phyloP scores from a whole-genome alignment of 805 yeast species.

The Hyphopichia homilentoma region DNA sequence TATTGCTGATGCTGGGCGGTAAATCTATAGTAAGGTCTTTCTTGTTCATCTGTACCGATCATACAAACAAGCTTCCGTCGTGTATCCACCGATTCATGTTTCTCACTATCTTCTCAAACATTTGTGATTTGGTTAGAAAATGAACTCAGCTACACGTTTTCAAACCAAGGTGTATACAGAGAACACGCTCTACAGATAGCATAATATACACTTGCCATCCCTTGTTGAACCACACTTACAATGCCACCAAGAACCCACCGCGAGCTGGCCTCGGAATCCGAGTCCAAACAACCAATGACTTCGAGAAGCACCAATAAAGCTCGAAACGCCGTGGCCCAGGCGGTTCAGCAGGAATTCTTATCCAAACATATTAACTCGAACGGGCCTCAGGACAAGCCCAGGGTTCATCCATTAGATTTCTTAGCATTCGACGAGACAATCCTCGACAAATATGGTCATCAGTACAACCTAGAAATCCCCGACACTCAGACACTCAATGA shows the following conservation, averaged over 20 bases:
- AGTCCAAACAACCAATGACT: slow-evolving; percentile 21
- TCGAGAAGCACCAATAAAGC: slow-evolving; percentile 54
- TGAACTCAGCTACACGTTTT: too few species aligned
- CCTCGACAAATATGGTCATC: slow-evolving; percentile 66
- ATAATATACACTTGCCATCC: too few species aligned
- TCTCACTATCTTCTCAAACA: too few species aligned
- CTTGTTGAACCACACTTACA: too few species aligned
- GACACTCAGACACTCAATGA: slow-evolving; percentile 67
- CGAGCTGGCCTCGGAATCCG: slow-evolving; percentile 37
- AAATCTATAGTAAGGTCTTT: too few species aligned
- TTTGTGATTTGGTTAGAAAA: too few species aligned
- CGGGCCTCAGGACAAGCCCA: slow-evolving; percentile 58
- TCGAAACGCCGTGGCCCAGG: slow-evolving; percentile 57
- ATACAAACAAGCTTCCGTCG: too few species aligned
- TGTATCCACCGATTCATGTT: too few species aligned
- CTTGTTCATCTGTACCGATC: too few species aligned
- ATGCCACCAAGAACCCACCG: slow-evolving; percentile 14
- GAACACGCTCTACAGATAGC: too few species aligned
- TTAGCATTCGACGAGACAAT: slow-evolving; percentile 55
- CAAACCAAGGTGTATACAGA: too few species aligned
- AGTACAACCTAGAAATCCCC: slow-evolving; percentile 54
- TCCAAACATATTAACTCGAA: slow-evolving; percentile 70
- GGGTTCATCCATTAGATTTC: slow-evolving; percentile 65
- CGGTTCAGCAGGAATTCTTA: slow-evolving; percentile 64
- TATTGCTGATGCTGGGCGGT: too few species aligned